These are phyloP conservation scores for Volvariella volvacea DNA, from an alignment of 1,284 basidiomycete species.

Conservation along the genomic window DNA sequence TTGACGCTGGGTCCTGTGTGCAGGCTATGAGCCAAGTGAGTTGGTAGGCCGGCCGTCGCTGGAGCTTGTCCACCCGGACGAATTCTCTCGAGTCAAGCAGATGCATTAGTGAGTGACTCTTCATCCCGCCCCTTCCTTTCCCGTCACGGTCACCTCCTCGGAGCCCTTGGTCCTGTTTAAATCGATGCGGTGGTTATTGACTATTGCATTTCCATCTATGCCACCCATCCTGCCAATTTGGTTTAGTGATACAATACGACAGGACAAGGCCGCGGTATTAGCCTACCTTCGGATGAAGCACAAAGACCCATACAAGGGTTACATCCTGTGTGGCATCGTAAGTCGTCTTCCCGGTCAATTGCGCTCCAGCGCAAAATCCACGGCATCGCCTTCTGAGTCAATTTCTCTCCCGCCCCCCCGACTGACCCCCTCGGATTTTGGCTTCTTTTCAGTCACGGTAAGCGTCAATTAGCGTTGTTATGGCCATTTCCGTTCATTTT, in stretches of 20 bases:
- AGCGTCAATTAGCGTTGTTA: conserved; percentile 2
- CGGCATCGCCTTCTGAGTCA: conserved; percentile 3
- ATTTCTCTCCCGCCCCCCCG: conserved; percentile 1
- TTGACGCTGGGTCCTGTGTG: conserved; percentile 2
- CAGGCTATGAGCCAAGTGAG: conserved; percentile 67
- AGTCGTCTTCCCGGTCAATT: conserved; percentile 20
- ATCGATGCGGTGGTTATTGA: too few relatives aligned
- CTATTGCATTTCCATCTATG: background rate
- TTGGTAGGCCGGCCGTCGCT: conserved; percentile 58
- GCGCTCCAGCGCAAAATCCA: background rate
- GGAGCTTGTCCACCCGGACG: conserved; percentile 71
- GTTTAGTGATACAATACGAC: conserved; percentile 58
- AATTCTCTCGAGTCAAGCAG: conserved; percentile 52
- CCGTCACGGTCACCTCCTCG: background rate
- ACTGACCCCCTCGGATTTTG: background rate
- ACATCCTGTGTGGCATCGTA: conserved; percentile 65
- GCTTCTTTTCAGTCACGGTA: conserved; percentile 16
- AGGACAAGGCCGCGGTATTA: conserved; percentile 70
- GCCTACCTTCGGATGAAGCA: conserved; percentile 70
- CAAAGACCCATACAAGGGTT: conserved; percentile 67
- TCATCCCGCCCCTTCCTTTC: background rate
- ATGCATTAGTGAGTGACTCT: conserved; percentile 54
- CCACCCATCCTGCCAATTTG: conserved; percentile 1
- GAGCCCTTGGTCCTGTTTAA: too few relatives aligned
- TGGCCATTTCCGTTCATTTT: conserved; percentile 19